Conservation (phyloP, 148 eudicot genomes). For the Agrostemma githago region DNA sequence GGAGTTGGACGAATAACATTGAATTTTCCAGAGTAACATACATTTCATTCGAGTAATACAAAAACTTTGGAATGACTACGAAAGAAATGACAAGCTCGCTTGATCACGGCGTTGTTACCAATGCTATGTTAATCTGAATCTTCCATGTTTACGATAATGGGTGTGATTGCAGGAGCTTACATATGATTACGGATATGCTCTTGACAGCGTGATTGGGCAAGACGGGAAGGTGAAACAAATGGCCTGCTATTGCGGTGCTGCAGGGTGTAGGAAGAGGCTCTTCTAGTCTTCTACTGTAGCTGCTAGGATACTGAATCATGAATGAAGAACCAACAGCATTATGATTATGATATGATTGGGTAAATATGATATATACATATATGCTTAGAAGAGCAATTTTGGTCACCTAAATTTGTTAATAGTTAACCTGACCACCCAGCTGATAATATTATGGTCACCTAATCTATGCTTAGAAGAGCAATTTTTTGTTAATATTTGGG, state of each 20-base stretch:
- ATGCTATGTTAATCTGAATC: background rate
- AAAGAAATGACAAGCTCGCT: background rate
- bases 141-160: background rate
- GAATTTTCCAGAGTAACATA: too few relatives aligned
- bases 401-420: background rate
- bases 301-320: background rate
- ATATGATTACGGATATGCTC: conserved; percentile 42
- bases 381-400: background rate
- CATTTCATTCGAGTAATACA: background rate
- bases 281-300: background rate
- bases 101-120: background rate
- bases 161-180: conserved; percentile 36
- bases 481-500: too few relatives aligned
- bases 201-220: conserved; percentile 40
- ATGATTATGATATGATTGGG: too few relatives aligned
- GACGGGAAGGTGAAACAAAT: conserved; percentile 42
- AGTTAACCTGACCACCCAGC: background rate
- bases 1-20: too few relatives aligned
- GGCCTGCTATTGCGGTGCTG: conserved; percentile 44
- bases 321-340: background rate
- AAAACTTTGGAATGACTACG: background rate
- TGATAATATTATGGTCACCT: background rate
- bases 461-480: too few relatives aligned
- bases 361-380: too few relatives aligned
- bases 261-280: conserved; percentile 39